phyloP scores from a whole-genome alignment of 805 yeast genomes.

The Metschnikowia lochheadii region DNA sequence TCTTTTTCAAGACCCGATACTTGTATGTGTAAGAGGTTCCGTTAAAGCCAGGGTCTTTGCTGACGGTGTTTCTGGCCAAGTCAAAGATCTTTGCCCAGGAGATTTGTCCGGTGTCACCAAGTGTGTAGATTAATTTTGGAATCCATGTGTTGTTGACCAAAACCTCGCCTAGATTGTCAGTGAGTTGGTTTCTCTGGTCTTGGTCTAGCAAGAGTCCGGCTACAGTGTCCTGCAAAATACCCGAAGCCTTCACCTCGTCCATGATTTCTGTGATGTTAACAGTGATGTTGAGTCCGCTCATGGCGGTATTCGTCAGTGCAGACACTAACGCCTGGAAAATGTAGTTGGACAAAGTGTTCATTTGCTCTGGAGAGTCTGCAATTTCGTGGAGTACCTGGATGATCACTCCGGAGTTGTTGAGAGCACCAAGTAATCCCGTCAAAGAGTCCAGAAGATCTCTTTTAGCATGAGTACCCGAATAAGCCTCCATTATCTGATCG shows the following conservation, averaged over 20 bases:
- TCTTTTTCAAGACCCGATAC: neutral
- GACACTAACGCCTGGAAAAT: constrained; percentile 15
- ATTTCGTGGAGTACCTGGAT: constrained; percentile 25
- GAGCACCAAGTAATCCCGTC: constrained; percentile 15
- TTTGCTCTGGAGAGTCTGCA: constrained; percentile 27
- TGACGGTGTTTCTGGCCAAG: constrained; percentile 24
- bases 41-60: constrained; percentile 25
- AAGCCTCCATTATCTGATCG: constrained; percentile 2
- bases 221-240: constrained; percentile 25
- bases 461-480: neutral
- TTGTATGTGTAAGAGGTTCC: constrained; percentile 11
- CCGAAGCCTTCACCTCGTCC: constrained; percentile 21
- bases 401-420: constrained; percentile 25
- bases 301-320: constrained; percentile 10
- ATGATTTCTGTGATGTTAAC: constrained; percentile 24
- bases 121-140: constrained; percentile 24
- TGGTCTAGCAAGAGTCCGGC: constrained; percentile 27
- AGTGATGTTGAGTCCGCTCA: constrained; percentile 17
- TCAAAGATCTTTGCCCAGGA: constrained; percentile 30
- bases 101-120: constrained; percentile 31
- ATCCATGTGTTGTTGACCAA: constrained; percentile 29
- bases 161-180: constrained; percentile 25
- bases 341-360: constrained; percentile 25
- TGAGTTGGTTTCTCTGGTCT: constrained; percentile 23
- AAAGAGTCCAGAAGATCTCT: constrained; percentile 12